Evolutionary conservation across 176 grass and related monocot species (phyloP), one percentile per base, ranked within the genome.

Genomic region (Elymus sibiricus): DNA sequence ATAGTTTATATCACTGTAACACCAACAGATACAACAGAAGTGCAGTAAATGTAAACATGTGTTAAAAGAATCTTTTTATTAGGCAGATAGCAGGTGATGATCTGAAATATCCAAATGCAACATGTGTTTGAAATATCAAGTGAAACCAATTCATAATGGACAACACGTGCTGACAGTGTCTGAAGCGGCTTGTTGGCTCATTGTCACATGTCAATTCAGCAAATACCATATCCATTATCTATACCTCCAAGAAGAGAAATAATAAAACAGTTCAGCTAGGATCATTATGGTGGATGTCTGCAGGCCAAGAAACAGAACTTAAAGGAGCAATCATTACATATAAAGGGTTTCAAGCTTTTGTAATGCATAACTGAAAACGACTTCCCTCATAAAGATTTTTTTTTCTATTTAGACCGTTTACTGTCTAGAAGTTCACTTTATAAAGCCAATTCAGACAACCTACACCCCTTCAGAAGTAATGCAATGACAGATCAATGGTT

Each of bases 61-160:
- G 10, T 44, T 64, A 12, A 28, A 44, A 64, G 3, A 64, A 44
- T 21, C 15, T 51, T 49, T 38, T 40, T 44, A 70, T 38, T 55
- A 55, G 39, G 83, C 29, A 86, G 32, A 64, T 79, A 81, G 70
- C 47, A 82, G 15, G 64, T 17, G 26, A 6, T 81, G 26, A 42
- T 76, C 68, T 59, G 28, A 85, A 80, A 85, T 68, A 81, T 37
- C 66, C 46, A 89, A 22, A 81, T 25, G 17, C 64, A 71, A 31
- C 22, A 86, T 64, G 22, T 24, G 31, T 53, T 60, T 19, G 35
- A 67, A 73, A 81, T 13, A 69, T 69, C 27, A 85, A 64, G 70
- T 27, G 19, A 69, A 68, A 67, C 14, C 31, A 81, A 55, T 19
- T 40, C 21, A 67, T 49, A 46, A 75, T 15, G 32, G 34, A 14